Evolutionary conservation across 345 rosid genomes (phyloP).

Genomic region (Syzygium jambos): DNA sequence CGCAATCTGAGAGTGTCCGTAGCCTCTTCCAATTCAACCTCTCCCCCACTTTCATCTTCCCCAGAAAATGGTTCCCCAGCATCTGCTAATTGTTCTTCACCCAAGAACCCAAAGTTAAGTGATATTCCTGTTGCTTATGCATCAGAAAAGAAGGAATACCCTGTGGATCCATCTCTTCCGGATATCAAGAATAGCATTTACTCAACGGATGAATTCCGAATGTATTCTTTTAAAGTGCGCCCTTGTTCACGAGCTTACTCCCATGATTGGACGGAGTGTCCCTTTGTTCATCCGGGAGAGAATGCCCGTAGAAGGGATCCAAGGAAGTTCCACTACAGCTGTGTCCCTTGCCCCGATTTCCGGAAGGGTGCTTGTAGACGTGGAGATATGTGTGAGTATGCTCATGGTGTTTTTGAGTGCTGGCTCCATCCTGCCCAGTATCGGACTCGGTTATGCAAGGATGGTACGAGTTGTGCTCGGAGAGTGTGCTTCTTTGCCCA

Average conservation of each 20-base stretch:
- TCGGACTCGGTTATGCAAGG: constrained; percentile 87
- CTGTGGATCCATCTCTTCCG: constrained; percentile 87
- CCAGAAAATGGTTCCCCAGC: constrained; percentile 50
- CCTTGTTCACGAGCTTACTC: constrained; percentile 97
- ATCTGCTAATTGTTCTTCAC: constrained; percentile 32
- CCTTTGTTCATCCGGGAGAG: constrained; percentile 96
- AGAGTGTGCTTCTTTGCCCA: constrained; percentile 97
- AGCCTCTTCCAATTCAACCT: constrained; percentile 20
- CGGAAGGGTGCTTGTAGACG: constrained; percentile 92
- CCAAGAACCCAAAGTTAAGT: constrained; percentile 23
- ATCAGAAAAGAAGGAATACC: constrained; percentile 81
- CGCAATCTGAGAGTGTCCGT: constrained; percentile 38
- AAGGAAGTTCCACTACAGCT: constrained; percentile 91
- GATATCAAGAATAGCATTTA: constrained; percentile 94
- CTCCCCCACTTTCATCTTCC: constrained; percentile 57
- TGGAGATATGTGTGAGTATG: constrained; percentile 95
- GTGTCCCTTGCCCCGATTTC: constrained; percentile 95
- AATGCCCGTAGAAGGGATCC: constrained; percentile 98
- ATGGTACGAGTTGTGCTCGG: constrained; percentile 75
- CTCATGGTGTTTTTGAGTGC: constrained; percentile 96
- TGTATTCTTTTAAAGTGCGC: constrained; percentile 92
- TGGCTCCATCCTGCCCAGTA: constrained; percentile 99
- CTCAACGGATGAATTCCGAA: constrained; percentile 87
- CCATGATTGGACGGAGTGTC: constrained; percentile 98
- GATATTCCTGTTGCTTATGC: constrained; percentile 17